Percentiles rank a stretch among this genome's conserved stretches.
Conservation (phyloP, 148 eudicot species). For the Pouteria glomerata region DNA sequence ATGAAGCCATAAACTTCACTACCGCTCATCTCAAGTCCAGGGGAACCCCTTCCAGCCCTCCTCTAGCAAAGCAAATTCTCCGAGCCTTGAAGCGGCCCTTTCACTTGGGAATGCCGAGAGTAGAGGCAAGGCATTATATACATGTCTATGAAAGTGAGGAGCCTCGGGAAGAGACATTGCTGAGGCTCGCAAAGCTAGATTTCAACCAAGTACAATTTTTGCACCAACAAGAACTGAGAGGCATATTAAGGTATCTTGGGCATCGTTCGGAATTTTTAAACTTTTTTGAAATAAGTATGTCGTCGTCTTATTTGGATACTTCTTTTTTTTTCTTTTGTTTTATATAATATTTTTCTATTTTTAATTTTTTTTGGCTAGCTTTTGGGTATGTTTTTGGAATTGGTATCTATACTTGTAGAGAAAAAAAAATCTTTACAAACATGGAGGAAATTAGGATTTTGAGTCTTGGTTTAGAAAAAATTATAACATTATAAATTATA, state of each 20-base stretch:
- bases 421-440: too few relatives aligned
- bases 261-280: too few relatives aligned
- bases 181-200: slow-evolving; percentile 29
- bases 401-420: too few relatives aligned
- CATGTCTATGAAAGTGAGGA: slow-evolving; percentile 22
- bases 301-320: too few relatives aligned
- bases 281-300: too few relatives aligned
- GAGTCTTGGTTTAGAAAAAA: too few relatives aligned
- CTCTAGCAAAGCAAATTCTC: not conserved
- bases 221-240: not conserved
- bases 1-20: slow-evolving; percentile 26
- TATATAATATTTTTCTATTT: too few relatives aligned
- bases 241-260: not conserved
- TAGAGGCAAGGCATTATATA: slow-evolving; percentile 24
- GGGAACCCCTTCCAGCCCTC: not conserved
- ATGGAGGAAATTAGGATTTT: too few relatives aligned
- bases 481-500: too few relatives aligned
- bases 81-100: slow-evolving; percentile 24
- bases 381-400: too few relatives aligned
- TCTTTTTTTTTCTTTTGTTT: too few relatives aligned
- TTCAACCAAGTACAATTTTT: not conserved
- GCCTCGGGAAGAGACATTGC: slow-evolving; percentile 7
- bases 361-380: too few relatives aligned
- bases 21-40: not conserved
- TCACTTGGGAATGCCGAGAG: slow-evolving; percentile 19